These are phyloP conservation scores for Nectriaceae sp. DNA, from an alignment of 2,329 filamentous ascomycete genomes.

Conservation along the genomic window DNA sequence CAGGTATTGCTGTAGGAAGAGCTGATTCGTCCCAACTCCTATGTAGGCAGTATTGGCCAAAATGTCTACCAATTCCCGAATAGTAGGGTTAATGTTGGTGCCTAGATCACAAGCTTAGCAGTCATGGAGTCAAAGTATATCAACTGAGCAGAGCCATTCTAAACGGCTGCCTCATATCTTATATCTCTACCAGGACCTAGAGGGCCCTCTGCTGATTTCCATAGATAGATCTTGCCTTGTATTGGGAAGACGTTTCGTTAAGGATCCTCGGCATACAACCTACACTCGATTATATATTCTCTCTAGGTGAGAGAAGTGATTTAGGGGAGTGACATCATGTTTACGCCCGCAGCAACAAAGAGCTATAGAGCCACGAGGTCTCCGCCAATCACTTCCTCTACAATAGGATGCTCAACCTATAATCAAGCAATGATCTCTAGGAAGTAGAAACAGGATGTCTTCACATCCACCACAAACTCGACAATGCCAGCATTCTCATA, in stretches of 20 bases:
- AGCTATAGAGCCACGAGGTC: constrained; percentile 14
- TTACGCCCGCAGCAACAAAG: constrained; percentile 17
- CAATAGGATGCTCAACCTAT: constrained; percentile 45
- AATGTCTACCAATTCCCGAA: constrained; percentile 36
- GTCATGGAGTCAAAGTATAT: constrained; percentile 51
- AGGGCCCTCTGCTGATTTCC: not conserved
- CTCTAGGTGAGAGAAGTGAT: too few relatives aligned
- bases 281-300: too few relatives aligned
- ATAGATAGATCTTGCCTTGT: too few relatives aligned
- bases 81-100: constrained; percentile 35
- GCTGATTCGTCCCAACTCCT: constrained; percentile 63
- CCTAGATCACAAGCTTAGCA: constrained; percentile 48
- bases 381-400: constrained; percentile 9
- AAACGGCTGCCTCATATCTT: constrained; percentile 44
- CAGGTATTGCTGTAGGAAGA: constrained; percentile 68
- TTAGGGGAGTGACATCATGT: constrained; percentile 36
- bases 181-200: constrained; percentile 30
- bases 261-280: too few relatives aligned
- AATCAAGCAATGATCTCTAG: constrained; percentile 46
- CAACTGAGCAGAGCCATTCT: constrained; percentile 37
- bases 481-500: constrained; percentile 43
- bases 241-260: too few relatives aligned
- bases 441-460: constrained; percentile 40
- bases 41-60: constrained; percentile 40
- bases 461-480: constrained; percentile 38